A percentile compares a stretch with the other conserved stretches of the same genome.
Evolutionary conservation across 1,139 yeast species (phyloP).

Genomic region (Pichia kudriavzevii): DNA sequence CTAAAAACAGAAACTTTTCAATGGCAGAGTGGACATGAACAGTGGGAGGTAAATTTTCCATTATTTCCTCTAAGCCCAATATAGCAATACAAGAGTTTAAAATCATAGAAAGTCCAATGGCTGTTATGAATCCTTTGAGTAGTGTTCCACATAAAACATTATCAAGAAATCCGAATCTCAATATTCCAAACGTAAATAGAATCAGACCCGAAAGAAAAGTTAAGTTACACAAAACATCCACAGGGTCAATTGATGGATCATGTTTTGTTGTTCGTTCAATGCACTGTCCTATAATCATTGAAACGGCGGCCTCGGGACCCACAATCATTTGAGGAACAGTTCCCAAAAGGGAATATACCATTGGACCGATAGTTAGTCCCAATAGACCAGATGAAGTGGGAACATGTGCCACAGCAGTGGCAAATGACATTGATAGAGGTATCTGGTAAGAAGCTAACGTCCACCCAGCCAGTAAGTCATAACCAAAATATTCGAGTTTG

Average conservation of each 20-base stretch:
- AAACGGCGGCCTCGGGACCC: slow-evolving; percentile 94
- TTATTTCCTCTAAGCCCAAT: slow-evolving; percentile 48
- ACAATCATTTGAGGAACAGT: slow-evolving; percentile 95
- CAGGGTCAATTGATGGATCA: slow-evolving; percentile 41
- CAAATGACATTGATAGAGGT: slow-evolving; percentile 83
- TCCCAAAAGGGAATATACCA: slow-evolving; percentile 75
- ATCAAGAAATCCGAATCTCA: slow-evolving; percentile 82
- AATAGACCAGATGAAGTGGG: slow-evolving; percentile 82
- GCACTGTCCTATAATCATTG: slow-evolving; percentile 86
- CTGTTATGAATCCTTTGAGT: slow-evolving; percentile 82
- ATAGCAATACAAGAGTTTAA: slow-evolving; percentile 69
- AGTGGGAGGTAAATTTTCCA: slow-evolving; percentile 32
- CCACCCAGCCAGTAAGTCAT: slow-evolving; percentile 80
- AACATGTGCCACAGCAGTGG: slow-evolving; percentile 84
- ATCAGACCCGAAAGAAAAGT: slow-evolving; percentile 74
- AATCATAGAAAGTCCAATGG: slow-evolving; percentile 89
- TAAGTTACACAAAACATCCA: slow-evolving; percentile 64
- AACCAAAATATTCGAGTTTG: slow-evolving; percentile 41
- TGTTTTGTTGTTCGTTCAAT: slow-evolving; percentile 63
- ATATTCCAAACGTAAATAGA: slow-evolving; percentile 68
- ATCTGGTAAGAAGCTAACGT: slow-evolving; percentile 88
- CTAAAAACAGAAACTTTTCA: slow-evolving; percentile 57
- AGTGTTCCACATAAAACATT: slow-evolving; percentile 78
- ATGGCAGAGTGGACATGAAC: slow-evolving; percentile 69
- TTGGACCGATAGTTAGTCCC: slow-evolving; percentile 77